phyloP scores from a whole-genome alignment of 495 filamentous ascomycete genomes.

The Hypoxylon fragiforme region DNA sequence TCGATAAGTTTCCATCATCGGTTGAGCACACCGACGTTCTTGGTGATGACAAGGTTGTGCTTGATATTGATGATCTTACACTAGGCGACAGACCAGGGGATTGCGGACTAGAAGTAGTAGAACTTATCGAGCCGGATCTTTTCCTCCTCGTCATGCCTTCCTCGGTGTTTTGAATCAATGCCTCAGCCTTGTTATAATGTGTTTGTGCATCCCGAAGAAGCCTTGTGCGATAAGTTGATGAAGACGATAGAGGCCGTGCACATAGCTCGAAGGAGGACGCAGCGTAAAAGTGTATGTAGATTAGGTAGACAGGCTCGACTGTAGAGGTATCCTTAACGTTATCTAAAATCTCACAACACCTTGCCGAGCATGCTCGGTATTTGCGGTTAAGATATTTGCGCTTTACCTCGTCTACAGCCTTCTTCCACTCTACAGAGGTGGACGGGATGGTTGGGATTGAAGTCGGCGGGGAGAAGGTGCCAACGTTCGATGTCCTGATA shows the following conservation, averaged over 20 bases:
- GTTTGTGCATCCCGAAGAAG: conserved; percentile 52
- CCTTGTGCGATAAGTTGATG: conserved; percentile 47
- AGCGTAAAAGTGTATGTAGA: conserved; percentile 59
- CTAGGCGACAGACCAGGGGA: conserved; percentile 50
- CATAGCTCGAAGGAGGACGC: conserved; percentile 56
- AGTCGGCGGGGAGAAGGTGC: conserved; percentile 7
- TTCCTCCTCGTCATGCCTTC: conserved; percentile 38
- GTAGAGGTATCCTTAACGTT: conserved; percentile 44
- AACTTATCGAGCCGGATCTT: conserved; percentile 41
- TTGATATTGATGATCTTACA: conserved; percentile 47
- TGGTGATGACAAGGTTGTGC: conserved; percentile 47
- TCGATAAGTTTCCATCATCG: conserved; percentile 35
- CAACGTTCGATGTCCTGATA: conserved; percentile 6
- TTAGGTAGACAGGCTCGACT: conserved; percentile 52
- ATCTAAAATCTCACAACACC: conserved; percentile 51
- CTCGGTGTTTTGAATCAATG: conserved; percentile 45
- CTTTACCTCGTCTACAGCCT: conserved; percentile 50
- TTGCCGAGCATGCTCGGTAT: conserved; percentile 50
- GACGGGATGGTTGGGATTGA: conserved; percentile 18
- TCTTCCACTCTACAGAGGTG: conserved; percentile 46
- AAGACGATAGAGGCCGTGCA: conserved; percentile 50
- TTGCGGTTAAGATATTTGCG: conserved; percentile 47
- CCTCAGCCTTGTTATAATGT: conserved; percentile 51
- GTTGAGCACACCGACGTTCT: conserved; percentile 48
- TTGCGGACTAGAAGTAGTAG: conserved; percentile 46